These are phyloP conservation scores for Lophiotrema nucula DNA, from an alignment of 495 filamentous ascomycete species.

Conservation along the genomic window DNA sequence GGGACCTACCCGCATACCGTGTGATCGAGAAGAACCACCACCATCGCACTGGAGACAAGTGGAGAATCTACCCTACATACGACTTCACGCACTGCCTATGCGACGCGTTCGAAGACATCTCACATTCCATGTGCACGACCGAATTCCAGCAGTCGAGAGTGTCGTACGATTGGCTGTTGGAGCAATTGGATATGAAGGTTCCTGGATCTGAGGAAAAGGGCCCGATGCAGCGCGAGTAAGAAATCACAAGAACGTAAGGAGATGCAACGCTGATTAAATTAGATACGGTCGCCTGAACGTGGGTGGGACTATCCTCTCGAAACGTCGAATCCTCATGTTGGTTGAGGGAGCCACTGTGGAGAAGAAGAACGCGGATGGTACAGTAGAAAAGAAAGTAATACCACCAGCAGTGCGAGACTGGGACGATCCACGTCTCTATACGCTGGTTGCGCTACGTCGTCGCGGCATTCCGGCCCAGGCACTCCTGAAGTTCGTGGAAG, in stretches of 20 bases:
- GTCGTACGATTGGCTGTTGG: constrained; percentile 86
- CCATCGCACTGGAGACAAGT: constrained; percentile 68
- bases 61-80: constrained; percentile 87
- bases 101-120: constrained; percentile 83
- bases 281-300: constrained; percentile 76
- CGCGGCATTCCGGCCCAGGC: constrained; percentile 84
- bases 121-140: constrained; percentile 85
- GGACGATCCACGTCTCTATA: constrained; percentile 89
- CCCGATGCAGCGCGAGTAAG: constrained; percentile 80
- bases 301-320: constrained; percentile 77
- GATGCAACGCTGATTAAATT: constrained; percentile 9
- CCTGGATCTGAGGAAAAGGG: constrained; percentile 41
- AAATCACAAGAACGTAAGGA: background rate
- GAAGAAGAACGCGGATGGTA: constrained; percentile 41
- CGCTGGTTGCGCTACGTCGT: constrained; percentile 77
- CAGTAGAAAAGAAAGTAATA: constrained; percentile 29
- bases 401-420: constrained; percentile 64
- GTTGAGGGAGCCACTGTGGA: constrained; percentile 50
- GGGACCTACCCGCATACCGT: constrained; percentile 78
- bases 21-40: constrained; percentile 65
- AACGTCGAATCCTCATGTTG: constrained; percentile 75
- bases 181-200: constrained; percentile 66
- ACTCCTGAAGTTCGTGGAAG: constrained; percentile 81
- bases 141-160: constrained; percentile 75
- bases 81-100: constrained; percentile 90